Evolutionary conservation across 352 stramenopile species (phyloP), one percentile per base, ranked within the genome.

Genomic region (Aphanomyces stellatus): DNA sequence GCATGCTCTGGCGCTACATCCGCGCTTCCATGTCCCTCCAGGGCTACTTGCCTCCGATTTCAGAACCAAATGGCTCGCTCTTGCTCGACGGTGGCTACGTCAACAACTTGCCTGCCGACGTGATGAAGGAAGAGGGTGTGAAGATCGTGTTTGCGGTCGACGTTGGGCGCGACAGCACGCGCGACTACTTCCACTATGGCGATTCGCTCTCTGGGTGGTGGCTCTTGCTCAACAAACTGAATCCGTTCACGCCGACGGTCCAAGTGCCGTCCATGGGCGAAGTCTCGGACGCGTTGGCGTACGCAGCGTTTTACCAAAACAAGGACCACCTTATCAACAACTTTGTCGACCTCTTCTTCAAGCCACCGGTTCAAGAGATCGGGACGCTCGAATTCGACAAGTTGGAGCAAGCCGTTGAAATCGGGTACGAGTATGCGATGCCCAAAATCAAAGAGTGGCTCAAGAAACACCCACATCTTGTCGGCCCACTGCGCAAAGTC

Each of bases 321-420:
- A 91, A 91, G 68, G 79, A 88, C 33, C 81, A 85, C 7, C 88
- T 95, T 51, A 88, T 86, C 42, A 85, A 89, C 48, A 79, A 93
- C 51, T 88, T 79, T 51, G 87, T 92, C 49, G 88, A 97, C 61
- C 59, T 97, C 40, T 96, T 96, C 70, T 69, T 97, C 22, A 87
- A 81, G 6, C 91, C 91, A 33, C 91, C 91, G 1, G 86, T 97
- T 27, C 79, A 91, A 22, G 79, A 95, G 55, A 94, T 94, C 69
- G 89, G 81, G 22, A 96, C 84, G n/a, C 75, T 97, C 19, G 85
- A 97, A 70, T 97, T 94, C 64, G 90, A 96, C 70, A 97, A 96
- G 75, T 92, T 93, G 70, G 83, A 95, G 30, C 87, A 96, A 68
- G 95, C 96, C 59, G 91, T 95, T 42, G 71, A 90, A 48, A 81